phyloP scores from a whole-genome alignment of 2,329 filamentous ascomycete genomes.

The Fusarium sp. region DNA sequence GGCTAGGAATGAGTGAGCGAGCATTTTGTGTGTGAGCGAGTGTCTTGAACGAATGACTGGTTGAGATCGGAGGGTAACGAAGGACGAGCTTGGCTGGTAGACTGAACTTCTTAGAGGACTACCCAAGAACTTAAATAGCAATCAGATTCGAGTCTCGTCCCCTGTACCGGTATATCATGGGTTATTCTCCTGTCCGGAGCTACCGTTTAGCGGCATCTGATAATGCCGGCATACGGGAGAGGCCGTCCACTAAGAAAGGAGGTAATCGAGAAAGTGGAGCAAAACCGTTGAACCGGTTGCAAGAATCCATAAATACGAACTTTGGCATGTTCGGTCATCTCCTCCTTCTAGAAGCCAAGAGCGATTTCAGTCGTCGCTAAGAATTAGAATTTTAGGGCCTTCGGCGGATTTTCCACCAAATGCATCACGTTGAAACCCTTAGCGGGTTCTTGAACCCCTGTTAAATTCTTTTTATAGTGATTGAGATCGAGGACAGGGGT shows the following conservation, averaged over 20 bases:
- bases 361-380: background rate
- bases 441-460: background rate
- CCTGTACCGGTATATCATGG: background rate
- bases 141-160: background rate
- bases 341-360: conserved; percentile 6
- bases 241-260: background rate
- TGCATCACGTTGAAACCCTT: background rate
- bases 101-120: background rate
- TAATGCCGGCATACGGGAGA: background rate
- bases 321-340: background rate
- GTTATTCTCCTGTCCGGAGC: background rate
- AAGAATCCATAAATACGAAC: conserved; percentile 3
- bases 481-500: background rate
- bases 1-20: background rate
- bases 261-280: background rate
- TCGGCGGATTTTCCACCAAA: background rate
- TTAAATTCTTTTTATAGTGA: conserved; percentile 6
- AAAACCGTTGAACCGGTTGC: no score
- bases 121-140: background rate
- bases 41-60: conserved; percentile 4
- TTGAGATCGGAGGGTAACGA: background rate
- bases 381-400: background rate
- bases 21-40: conserved; percentile 4
- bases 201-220: background rate
- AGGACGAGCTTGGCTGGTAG: background rate